These are phyloP conservation scores for Lachancea meyersii DNA, from an alignment of 805 yeast species.

Conservation along the genomic window DNA sequence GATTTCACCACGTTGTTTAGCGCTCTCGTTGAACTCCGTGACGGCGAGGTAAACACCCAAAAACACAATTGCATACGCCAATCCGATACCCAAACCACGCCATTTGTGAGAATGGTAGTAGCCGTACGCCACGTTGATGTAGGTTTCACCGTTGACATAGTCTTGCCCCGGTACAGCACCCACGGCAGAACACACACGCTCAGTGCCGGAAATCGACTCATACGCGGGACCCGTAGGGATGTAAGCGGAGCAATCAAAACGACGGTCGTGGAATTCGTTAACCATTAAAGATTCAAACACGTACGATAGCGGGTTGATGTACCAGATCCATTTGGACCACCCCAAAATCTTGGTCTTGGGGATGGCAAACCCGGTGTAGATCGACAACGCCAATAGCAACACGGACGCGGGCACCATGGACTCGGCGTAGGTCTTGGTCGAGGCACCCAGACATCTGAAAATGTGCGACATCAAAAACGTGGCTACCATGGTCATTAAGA, in stretches of 20 bases:
- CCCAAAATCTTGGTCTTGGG: constrained; percentile 53
- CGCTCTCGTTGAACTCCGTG: constrained; percentile 54
- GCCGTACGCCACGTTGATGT: constrained; percentile 38
- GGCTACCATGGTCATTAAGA: constrained; percentile 38
- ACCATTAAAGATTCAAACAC: constrained; percentile 52
- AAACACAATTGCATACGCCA: constrained; percentile 52
- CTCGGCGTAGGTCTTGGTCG: constrained; percentile 41
- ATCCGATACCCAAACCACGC: constrained; percentile 59
- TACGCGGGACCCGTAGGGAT: constrained; percentile 47
- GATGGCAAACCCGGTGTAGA: constrained; percentile 53
- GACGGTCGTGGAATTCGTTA: constrained; percentile 47
- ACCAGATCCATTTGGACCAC: constrained; percentile 63
- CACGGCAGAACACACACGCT: constrained; percentile 48
- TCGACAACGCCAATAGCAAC: constrained; percentile 41
- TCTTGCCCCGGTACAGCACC: constrained; percentile 50
- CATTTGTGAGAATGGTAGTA: constrained; percentile 47
- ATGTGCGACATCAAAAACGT: constrained; percentile 50
- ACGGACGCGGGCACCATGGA: constrained; percentile 57
- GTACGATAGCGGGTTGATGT: constrained; percentile 52
- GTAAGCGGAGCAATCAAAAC: constrained; percentile 41
- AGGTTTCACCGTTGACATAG: constrained; percentile 48
- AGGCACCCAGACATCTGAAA: constrained; percentile 49
- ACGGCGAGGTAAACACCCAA: constrained; percentile 46
- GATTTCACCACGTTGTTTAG: constrained; percentile 67
- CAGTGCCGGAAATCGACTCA: constrained; percentile 29